Conservation (phyloP, 345 rosid genomes). For the Dipteronia sinensis region DNA sequence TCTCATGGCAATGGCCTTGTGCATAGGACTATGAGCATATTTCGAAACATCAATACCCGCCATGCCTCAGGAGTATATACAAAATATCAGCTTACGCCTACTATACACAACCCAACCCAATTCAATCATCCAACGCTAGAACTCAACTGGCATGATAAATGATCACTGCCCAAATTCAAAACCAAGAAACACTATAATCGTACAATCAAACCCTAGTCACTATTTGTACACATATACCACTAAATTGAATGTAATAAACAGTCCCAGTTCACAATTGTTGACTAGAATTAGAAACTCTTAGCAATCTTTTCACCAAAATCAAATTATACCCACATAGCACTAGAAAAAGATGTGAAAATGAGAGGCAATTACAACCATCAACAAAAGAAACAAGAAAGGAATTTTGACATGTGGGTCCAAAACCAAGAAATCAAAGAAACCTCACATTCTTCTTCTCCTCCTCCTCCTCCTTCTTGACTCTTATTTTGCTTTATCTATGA, state of each 20-base stretch:
- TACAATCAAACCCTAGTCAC: conserved; percentile 23
- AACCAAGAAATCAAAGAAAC: conserved; percentile 23
- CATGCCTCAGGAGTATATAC: conserved; percentile 52
- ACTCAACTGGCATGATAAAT: conserved; percentile 15
- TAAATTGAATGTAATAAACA: conserved; percentile 20
- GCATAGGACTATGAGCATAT: conserved; percentile 82
- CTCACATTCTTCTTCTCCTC: conserved; percentile 38
- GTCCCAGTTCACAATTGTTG: conserved; percentile 20
- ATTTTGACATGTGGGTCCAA: conserved; percentile 32
- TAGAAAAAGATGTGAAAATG: conserved; percentile 18
- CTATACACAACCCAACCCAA: conserved; percentile 27
- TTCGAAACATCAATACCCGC: conserved; percentile 78
- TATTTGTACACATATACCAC: conserved; percentile 16
- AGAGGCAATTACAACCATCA: conserved; percentile 21
- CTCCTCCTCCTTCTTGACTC: conserved; percentile 26
- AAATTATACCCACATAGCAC: conserved; percentile 29
- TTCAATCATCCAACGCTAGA: conserved; percentile 31
- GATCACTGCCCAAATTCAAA: conserved; percentile 14
- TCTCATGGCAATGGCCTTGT: conserved; percentile 66
- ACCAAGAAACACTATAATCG: conserved; percentile 13
- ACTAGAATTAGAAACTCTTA: conserved; percentile 17
- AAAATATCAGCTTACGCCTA: conserved; percentile 23
- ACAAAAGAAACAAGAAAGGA: conserved; percentile 29
- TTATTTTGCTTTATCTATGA: conserved; percentile 21
- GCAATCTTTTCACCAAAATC: conserved; percentile 22